A percentile compares a stretch with the other conserved stretches of the same genome.
phyloP scores from a whole-genome alignment of 1,139 yeast genomes.

The Kurtzmaniella quercitrusa region DNA sequence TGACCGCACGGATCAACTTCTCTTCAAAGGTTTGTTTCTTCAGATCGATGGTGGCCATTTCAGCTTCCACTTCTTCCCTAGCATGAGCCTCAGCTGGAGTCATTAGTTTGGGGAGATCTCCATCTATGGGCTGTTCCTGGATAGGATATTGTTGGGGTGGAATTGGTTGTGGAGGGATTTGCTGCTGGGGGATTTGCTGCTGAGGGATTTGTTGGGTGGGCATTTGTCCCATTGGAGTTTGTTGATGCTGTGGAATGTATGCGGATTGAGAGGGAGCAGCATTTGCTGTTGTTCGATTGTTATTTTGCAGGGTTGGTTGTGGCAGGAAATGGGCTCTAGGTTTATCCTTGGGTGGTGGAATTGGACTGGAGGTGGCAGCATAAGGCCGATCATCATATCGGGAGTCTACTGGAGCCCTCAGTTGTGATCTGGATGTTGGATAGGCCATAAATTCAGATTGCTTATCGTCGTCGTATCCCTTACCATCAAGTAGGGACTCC shows the following conservation, averaged over 20 bases:
- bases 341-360: slow-evolving; percentile 1
- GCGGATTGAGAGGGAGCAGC: not conserved
- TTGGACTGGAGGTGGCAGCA: not conserved
- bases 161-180: not conserved
- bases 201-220: not conserved
- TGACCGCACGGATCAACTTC: slow-evolving; percentile 29
- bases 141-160: not conserved
- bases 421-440: not conserved
- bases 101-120: slow-evolving; percentile 1
- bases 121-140: slow-evolving; percentile 2
- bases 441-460: not conserved
- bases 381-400: not conserved
- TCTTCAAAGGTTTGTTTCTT: slow-evolving; percentile 24
- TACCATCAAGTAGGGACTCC: slow-evolving; percentile 1
- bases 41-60: slow-evolving; percentile 19
- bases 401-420: slow-evolving; percentile 1
- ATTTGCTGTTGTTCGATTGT: not conserved
- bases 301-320: not conserved
- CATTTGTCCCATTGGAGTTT: not conserved
- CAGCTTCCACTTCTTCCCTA: slow-evolving; percentile 5
- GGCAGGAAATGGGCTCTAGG: slow-evolving; percentile 1
- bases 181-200: not conserved
- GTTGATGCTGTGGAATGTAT: not conserved
- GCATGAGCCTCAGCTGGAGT: slow-evolving; percentile 1
- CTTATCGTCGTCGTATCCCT: slow-evolving; percentile 1